phyloP scores from a whole-genome alignment of 208 protist genomes.

The Porcisia hertigi region DNA sequence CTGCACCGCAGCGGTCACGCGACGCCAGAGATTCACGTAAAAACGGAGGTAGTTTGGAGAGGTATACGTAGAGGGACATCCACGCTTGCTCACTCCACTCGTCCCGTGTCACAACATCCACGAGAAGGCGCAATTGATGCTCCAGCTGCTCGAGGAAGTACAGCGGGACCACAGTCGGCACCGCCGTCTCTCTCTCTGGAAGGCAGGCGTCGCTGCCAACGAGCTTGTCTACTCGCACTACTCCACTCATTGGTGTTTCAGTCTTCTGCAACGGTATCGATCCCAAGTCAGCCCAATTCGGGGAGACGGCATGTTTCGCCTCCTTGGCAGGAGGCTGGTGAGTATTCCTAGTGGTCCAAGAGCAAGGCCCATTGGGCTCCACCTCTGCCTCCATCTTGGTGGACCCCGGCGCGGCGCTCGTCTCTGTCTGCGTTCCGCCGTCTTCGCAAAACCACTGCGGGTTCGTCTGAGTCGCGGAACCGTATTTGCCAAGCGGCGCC shows the following conservation, averaged over 20 bases:
- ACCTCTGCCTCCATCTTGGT: background rate
- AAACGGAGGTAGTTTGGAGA: constrained; percentile 33
- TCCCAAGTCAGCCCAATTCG: constrained; percentile 13
- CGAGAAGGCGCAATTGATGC: constrained; percentile 27
- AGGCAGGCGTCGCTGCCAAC: background rate
- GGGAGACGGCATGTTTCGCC: background rate
- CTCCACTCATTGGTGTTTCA: background rate
- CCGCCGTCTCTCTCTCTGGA: background rate
- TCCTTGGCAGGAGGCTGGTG: constrained; percentile 13
- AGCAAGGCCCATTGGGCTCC: constrained; percentile 6
- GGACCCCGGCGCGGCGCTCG: background rate
- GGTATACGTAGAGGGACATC: constrained; percentile 52
- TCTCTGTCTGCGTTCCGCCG: constrained; percentile 32
- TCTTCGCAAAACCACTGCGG: constrained; percentile 21
- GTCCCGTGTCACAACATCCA: constrained; percentile 14
- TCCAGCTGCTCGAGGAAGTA: constrained; percentile 38
- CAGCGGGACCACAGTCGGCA: constrained; percentile 12
- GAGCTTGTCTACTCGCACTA: background rate
- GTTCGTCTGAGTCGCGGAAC: constrained; percentile 21
- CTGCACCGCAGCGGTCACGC: constrained; percentile 20
- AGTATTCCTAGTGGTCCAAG: constrained; percentile 15
- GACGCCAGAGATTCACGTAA: constrained; percentile 11
- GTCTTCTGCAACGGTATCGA: constrained; percentile 16
- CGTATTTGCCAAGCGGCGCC: background rate
- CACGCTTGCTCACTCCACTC: constrained; percentile 21